These are phyloP conservation scores for Aspergillus sp. DNA, from an alignment of 2,329 filamentous ascomycete species.

Conservation along the genomic window DNA sequence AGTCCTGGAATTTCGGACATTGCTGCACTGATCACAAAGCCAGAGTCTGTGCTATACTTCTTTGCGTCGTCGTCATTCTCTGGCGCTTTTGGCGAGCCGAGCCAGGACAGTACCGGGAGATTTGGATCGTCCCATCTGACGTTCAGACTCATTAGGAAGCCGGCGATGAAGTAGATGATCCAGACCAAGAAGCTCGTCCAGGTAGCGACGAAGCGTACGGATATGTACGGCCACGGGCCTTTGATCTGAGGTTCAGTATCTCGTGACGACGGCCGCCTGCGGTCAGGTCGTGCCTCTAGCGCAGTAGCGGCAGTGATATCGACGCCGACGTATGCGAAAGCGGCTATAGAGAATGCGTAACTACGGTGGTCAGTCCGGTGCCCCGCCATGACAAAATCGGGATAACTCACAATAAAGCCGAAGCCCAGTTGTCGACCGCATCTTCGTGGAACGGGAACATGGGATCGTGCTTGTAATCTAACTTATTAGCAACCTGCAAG, in stretches of 20 bases:
- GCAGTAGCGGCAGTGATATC: conserved; percentile 41
- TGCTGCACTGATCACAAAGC: conserved; percentile 31
- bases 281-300: conserved; percentile 35
- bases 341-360: conserved; percentile 36
- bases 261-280: conserved; percentile 1
- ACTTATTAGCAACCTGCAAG: neutral
- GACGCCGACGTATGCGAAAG: conserved; percentile 39
- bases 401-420: conserved; percentile 32
- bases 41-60: conserved; percentile 20
- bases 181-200: conserved; percentile 34
- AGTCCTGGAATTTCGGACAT: conserved; percentile 27
- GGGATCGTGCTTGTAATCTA: conserved; percentile 17
- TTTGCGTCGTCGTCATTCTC: neutral
- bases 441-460: conserved; percentile 27
- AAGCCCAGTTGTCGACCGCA: conserved; percentile 29
- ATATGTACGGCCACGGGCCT: conserved; percentile 18
- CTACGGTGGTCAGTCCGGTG: conserved; percentile 13
- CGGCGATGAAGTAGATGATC: conserved; percentile 32
- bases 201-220: conserved; percentile 34
- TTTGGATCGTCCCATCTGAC: conserved; percentile 28
- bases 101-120: conserved; percentile 27
- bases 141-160: conserved; percentile 32
- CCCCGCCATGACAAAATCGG: too few species aligned
- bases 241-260: neutral
- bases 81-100: conserved; percentile 11